Percentiles rank a stretch among this genome's conserved stretches.
These are phyloP conservation scores for Santalum album DNA, from an alignment of 164 flowering plant species.

Conservation along the genomic window DNA sequence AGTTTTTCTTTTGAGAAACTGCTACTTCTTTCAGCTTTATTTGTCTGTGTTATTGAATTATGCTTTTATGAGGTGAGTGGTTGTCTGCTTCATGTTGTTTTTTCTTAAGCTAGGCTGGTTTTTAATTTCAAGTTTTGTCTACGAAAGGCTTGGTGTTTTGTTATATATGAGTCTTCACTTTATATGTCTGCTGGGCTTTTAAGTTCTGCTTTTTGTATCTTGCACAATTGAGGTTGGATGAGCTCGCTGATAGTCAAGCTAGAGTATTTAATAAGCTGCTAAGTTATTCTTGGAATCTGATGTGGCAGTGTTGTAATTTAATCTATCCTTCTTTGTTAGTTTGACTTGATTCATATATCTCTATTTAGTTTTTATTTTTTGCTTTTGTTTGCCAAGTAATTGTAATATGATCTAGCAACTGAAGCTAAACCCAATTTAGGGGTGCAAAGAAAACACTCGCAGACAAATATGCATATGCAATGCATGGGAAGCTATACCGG, in stretches of 20 bases:
- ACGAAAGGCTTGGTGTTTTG: no score
- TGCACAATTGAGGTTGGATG: no score
- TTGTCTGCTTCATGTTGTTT: no score
- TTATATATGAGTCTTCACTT: no score
- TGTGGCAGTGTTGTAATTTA: background rate
- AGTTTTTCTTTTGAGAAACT: background rate
- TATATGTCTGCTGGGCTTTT: no score
- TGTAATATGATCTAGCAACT: background rate
- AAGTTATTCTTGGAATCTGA: no score
- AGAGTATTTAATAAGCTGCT: no score
- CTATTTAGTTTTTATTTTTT: background rate
- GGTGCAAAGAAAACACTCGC: background rate
- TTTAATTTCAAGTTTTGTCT: no score
- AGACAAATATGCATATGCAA: background rate
- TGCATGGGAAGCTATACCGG: background rate
- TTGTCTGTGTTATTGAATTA: background rate
- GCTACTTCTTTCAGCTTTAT: background rate
- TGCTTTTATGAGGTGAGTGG: background rate
- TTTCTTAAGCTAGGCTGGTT: no score
- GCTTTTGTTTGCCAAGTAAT: background rate
- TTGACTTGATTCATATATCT: background rate
- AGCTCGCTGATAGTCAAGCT: no score
- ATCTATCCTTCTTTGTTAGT: background rate
- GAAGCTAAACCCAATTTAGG: background rate
- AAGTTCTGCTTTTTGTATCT: no score